These are phyloP conservation scores for Schwanniomyces pseudopolymorphus DNA, from an alignment of 805 yeast species.

Conservation along the genomic window DNA sequence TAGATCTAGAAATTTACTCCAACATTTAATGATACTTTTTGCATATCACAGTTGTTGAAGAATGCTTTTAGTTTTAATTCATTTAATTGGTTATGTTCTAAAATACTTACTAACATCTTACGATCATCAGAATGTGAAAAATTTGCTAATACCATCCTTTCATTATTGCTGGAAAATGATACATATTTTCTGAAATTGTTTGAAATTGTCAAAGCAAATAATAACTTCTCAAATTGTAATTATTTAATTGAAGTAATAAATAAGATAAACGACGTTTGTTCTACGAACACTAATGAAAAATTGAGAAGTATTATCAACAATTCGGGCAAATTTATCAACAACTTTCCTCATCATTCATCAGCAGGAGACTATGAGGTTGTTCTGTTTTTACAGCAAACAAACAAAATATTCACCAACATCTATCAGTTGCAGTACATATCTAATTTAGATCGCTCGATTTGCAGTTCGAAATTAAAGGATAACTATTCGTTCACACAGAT, in stretches of 20 bases:
- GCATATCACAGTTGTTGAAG: not conserved
- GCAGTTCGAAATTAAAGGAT: conserved; percentile 5
- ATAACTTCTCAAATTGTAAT: conserved; percentile 7
- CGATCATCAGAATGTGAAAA: not conserved
- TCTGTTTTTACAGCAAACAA: conserved; percentile 1
- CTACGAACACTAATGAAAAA: not conserved
- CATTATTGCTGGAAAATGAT: not conserved
- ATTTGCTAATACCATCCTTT: conserved; percentile 1
- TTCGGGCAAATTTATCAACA: not conserved
- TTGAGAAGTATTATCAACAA: not conserved
- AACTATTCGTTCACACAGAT: conserved; percentile 9
- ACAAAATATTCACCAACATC: conserved; percentile 9
- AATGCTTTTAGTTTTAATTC: not conserved
- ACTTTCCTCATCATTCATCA: conserved; percentile 1
- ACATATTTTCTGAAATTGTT: not conserved
- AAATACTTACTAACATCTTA: conserved; percentile 1
- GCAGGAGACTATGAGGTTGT: conserved; percentile 6
- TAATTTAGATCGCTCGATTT: conserved; percentile 3
- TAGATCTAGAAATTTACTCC: conserved; percentile 6
- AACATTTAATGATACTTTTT: not conserved
- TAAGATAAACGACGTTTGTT: not conserved
- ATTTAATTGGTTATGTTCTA: conserved; percentile 4
- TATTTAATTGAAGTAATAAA: conserved; percentile 5
- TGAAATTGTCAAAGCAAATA: conserved; percentile 1
- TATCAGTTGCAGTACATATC: conserved; percentile 8